These are phyloP conservation scores for Piromyces sp. DNA, from an alignment of 192 early-diverging fungal genomes.

Conservation along the genomic window DNA sequence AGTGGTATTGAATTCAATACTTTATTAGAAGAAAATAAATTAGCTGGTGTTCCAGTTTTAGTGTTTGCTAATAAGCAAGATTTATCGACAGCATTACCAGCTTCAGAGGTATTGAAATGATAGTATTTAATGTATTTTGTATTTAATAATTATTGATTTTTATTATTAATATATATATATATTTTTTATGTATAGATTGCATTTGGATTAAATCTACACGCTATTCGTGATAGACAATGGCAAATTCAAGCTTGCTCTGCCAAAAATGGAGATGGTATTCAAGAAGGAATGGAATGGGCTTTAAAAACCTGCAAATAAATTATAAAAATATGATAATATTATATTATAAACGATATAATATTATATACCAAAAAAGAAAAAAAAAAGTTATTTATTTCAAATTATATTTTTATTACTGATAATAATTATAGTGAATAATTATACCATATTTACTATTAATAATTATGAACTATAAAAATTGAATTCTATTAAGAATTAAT, in stretches of 20 bases:
- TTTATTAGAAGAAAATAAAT: background rate
- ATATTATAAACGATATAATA: too few species aligned
- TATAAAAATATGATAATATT: background rate
- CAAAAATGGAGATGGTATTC: conserved; percentile 23
- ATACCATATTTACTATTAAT: too few species aligned
- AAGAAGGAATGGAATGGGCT: conserved; percentile 43
- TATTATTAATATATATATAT: background rate
- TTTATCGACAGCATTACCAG: conserved; percentile 23
- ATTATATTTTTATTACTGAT: too few species aligned
- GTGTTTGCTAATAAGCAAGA: conserved; percentile 4
- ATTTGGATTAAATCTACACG: conserved; percentile 26
- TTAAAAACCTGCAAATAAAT: conserved; percentile 7
- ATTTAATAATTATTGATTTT: background rate
- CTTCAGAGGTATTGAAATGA: conserved; percentile 18
- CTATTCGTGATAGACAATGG: conserved; percentile 36
- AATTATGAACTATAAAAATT: too few species aligned
- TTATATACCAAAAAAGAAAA: too few species aligned
- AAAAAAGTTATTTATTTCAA: too few species aligned
- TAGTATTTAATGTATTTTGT: background rate
- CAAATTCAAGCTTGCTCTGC: conserved; percentile 42
- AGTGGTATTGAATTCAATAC: background rate
- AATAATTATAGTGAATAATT: too few species aligned
- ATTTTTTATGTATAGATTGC: conserved; percentile 24
- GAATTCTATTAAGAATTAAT: too few species aligned
- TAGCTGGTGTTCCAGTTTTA: background rate